Evolutionary conservation across 371 early-diverging fungal species (phyloP).

Genomic region (Umbelopsis sp.): DNA sequence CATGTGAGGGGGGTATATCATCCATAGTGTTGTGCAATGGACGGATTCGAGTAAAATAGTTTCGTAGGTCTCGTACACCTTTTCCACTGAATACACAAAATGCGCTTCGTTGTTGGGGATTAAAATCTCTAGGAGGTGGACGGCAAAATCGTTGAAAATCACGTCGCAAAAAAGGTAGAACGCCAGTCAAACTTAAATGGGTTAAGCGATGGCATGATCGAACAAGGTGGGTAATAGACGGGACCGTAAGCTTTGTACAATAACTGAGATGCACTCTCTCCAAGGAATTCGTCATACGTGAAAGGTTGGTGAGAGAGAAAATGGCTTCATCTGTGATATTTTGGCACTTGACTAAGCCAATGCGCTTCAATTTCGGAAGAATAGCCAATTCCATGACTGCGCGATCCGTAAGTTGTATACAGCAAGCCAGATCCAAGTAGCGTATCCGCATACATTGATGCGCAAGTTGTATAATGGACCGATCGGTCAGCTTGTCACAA

Average conservation of each 20-base stretch:
- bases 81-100: conserved; percentile 71
- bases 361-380: conserved; percentile 60
- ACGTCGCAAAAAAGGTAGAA: conserved; percentile 60
- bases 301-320: conserved; percentile 51
- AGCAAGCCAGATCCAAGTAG: conserved; percentile 67
- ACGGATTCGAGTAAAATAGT: conserved; percentile 38
- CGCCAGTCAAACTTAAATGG: conserved; percentile 64
- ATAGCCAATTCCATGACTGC: conserved; percentile 59
- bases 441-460: conserved; percentile 64
- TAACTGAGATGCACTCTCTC: conserved; percentile 70
- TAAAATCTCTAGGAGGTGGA: conserved; percentile 60
- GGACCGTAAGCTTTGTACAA: conserved; percentile 54
- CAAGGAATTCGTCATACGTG: conserved; percentile 53
- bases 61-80: conserved; percentile 57
- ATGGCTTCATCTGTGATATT: conserved; percentile 65
- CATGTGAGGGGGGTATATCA: conserved; percentile 12
- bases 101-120: conserved; percentile 51
- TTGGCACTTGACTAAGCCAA: conserved; percentile 66
- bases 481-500: conserved; percentile 60
- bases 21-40: neutral
- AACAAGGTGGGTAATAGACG: conserved; percentile 56
- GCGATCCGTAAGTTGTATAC: conserved; percentile 57
- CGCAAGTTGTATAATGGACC: conserved; percentile 50
- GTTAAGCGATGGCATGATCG: conserved; percentile 58
- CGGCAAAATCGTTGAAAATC: conserved; percentile 63